These are phyloP conservation scores for Spinellus fusiger DNA, from an alignment of 192 early-diverging fungal species.

Conservation along the genomic window DNA sequence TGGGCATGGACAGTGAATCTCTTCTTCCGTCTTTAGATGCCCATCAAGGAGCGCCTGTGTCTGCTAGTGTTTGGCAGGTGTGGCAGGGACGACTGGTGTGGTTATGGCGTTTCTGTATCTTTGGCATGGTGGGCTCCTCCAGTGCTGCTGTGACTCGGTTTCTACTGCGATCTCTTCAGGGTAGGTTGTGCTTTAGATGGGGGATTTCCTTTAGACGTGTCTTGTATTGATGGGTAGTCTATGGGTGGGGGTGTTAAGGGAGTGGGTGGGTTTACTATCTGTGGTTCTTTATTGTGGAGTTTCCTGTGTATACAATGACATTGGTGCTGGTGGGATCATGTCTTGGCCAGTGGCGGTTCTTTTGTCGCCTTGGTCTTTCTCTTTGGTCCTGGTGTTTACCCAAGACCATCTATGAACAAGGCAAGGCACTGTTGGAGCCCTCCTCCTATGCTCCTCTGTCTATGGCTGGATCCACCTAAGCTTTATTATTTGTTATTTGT, in stretches of 20 bases:
- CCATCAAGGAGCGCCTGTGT: too few species aligned
- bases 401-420: too few species aligned
- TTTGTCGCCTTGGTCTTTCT: neutral
- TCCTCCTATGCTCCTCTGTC: too few species aligned
- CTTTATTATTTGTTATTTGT: too few species aligned
- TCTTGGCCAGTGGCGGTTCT: constrained; percentile 5
- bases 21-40: too few species aligned
- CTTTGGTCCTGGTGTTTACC: constrained; percentile 7
- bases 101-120: constrained; percentile 7
- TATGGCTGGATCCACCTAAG: too few species aligned
- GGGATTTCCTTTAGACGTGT: neutral
- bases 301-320: constrained; percentile 5
- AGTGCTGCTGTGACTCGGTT: constrained; percentile 9
- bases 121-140: neutral
- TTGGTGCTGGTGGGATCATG: constrained; percentile 5
- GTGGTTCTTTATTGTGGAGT: constrained; percentile 1
- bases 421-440: too few species aligned
- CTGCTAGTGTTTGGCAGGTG: too few species aligned
- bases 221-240: too few species aligned
- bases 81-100: constrained; percentile 6
- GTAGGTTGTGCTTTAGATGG: neutral
- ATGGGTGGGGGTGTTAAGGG: neutral
- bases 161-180: neutral
- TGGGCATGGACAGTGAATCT: too few species aligned
- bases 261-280: constrained; percentile 7